Base-by-base conservation (phyloP, 768 basidiomycete genomes). In the Psilocybe subaeruginosa region DNA sequence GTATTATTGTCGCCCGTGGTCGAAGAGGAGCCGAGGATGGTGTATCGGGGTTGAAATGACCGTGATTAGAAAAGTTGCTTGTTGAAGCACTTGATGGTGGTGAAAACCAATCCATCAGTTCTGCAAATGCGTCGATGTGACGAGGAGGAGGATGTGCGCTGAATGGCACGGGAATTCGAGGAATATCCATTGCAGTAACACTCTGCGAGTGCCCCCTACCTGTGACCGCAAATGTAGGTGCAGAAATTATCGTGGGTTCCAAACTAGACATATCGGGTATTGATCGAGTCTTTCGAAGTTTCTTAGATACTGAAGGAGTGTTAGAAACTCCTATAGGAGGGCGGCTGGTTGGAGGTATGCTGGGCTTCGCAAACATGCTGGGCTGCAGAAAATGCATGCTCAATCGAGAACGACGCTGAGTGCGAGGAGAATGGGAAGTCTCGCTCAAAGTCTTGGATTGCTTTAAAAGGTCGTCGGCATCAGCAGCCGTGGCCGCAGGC, bases 131-230 rank as follows among this genome's bases (percentile, higher is more conserved):
- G 69, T 92, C 91, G 68, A 60, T 68, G 55, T 64, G 65, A 45
- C 61, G 71, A 2, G 63, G 56, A n/a, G 71, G 64, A 0, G 69
- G 59, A 52, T 73, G 75, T 12, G 68, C 66, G 27, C 67, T 59
- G 27, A 73, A 64, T 33, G 73, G 67, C 3, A 73, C 66, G 33
- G 72, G 69, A 53, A 74, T 74, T 9, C 83, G 82, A 19, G 84
- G 82, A 48, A 85, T 76, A 60, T 93, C 90, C 11, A 83, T 85
- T 1, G 85, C 85, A 0, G 90, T 92, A 16, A 93, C 90, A 72
- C 90, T 92, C 64, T 91, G 88, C 3, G 91, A 91, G 67, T 93
- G 91, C 2, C 80, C 84, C 27, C 90, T 85, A 43, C 87, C 89
- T 3, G 76, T 72, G 14, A 68, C 60, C 6, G 72, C 51, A 45